Percentiles rank a stretch among this genome's conserved stretches.
Evolutionary conservation across 805 yeast species (phyloP).

Genomic region (Kregervanrija fluxuum): DNA sequence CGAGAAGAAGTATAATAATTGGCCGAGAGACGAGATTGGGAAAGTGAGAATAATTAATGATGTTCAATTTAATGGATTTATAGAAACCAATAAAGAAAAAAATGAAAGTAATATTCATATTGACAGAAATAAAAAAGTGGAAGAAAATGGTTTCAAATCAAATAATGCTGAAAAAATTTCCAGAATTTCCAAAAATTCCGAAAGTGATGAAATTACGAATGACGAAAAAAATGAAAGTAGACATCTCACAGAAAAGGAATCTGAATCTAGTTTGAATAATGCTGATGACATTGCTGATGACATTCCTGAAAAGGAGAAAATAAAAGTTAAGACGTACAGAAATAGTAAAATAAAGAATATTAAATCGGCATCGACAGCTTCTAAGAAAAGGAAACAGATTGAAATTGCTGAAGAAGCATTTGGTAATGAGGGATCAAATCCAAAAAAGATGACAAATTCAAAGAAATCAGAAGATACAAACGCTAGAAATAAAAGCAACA

Average conservation of each 20-base stretch:
- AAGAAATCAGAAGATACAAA: constrained; percentile 4
- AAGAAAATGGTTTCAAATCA: no score
- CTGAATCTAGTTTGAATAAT: no score
- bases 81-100: neutral
- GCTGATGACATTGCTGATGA: no score
- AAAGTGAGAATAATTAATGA: constrained; percentile 44
- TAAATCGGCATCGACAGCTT: neutral
- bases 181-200: no score
- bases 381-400: neutral
- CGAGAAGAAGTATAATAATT: constrained; percentile 38
- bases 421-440: no score
- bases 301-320: neutral
- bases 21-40: constrained; percentile 29
- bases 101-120: neutral
- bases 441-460: no score
- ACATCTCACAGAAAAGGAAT: neutral
- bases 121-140: no score
- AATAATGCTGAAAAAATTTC: no score
- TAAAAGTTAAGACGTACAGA: neutral
- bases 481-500: constrained; percentile 10
- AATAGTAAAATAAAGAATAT: neutral
- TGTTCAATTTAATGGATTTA: constrained; percentile 1
- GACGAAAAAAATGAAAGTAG: neutral
- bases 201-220: no score
- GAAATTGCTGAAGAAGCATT: no score